Conservation (phyloP, 306 rosid species). For the Carpinus fangiana region DNA sequence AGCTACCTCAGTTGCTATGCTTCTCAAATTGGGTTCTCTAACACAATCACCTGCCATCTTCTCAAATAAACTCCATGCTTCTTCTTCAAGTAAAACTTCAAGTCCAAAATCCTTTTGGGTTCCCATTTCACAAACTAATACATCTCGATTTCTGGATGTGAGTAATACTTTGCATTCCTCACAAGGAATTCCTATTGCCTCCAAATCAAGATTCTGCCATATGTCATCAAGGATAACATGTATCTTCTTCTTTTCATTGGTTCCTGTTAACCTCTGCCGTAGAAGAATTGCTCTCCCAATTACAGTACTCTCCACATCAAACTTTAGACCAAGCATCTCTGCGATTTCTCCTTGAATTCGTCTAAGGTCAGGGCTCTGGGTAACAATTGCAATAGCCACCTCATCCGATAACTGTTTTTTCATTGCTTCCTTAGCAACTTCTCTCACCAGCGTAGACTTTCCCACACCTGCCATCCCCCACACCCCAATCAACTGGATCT, state of each 20-base stretch:
- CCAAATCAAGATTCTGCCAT: neutral
- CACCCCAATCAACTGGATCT: conserved; percentile 5
- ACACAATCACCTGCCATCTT: neutral
- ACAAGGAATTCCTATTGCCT: conserved; percentile 12
- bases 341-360: conserved; percentile 11
- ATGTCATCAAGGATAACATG: conserved; percentile 14
- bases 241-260: neutral
- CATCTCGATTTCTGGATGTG: neutral
- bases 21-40: neutral
- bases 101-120: neutral
- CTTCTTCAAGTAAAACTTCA: neutral
- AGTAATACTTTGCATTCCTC: neutral
- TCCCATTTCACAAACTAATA: neutral
- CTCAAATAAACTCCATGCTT: conserved; percentile 9
- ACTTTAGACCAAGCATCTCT: neutral
- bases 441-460: neutral
- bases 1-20: neutral
- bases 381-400: neutral
- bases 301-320: neutral
- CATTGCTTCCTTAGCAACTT: neutral
- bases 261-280: too few species aligned
- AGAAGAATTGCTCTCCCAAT: neutral
- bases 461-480: neutral
- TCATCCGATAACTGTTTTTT: neutral
- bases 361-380: neutral